These are phyloP conservation scores for Herpetomonas samuelpessoai DNA, from an alignment of 208 protist genomes.

Conservation along the genomic window DNA sequence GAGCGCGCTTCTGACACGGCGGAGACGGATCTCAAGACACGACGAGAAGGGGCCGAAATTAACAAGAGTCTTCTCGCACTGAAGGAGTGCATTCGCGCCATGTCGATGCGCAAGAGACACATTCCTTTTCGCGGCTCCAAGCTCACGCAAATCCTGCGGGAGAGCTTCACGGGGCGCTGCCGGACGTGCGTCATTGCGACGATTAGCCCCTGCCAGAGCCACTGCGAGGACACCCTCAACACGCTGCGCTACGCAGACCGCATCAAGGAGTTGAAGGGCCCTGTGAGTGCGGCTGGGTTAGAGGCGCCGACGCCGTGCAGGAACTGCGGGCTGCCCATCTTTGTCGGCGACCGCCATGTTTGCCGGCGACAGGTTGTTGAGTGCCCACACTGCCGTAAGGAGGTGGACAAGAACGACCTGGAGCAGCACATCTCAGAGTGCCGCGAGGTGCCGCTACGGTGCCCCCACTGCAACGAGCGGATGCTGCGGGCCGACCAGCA, in stretches of 20 bases:
- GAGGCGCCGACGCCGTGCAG: conserved; percentile 55
- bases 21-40: conserved; percentile 82
- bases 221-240: conserved; percentile 96
- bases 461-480: conserved; percentile 67
- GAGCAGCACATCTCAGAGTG: conserved; percentile 70
- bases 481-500: conserved; percentile 50
- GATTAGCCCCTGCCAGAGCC: conserved; percentile 81
- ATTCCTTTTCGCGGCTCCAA: conserved; percentile 96
- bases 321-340: conserved; percentile 69
- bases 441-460: conserved; percentile 56
- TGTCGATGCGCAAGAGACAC: conserved; percentile 90
- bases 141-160: conserved; percentile 93
- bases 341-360: conserved; percentile 63
- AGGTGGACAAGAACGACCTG: conserved; percentile 68
- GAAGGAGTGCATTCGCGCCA: conserved; percentile 97
- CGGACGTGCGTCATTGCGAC: conserved; percentile 94
- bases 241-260: conserved; percentile 96
- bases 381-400: conserved; percentile 68
- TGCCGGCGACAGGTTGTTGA: conserved; percentile 51
- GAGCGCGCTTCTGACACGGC: conserved; percentile 95
- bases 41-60: conserved; percentile 95
- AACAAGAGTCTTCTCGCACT: conserved; percentile 97
- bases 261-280: conserved; percentile 86
- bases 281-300: conserved; percentile 13
- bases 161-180: conserved; percentile 94